Base-by-base conservation (phyloP, 2,329 filamentous ascomycete species). In the Fusarium concolor region DNA sequence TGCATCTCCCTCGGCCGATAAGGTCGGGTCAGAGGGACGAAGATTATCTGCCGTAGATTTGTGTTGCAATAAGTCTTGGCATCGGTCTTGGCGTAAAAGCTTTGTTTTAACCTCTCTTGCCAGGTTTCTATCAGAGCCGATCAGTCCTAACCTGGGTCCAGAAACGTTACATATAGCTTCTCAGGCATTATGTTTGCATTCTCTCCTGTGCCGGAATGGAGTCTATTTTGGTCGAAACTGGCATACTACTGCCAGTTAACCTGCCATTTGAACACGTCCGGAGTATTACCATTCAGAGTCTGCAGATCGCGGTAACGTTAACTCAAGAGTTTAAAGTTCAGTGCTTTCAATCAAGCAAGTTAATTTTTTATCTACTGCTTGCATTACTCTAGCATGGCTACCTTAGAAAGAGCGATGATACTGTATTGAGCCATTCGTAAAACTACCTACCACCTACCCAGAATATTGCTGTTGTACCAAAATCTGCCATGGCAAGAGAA, bases 101-200 rank as follows among this genome's bases (percentile, higher is more conserved):
- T 64, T 72, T 72, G 69, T 71, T 71, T 71, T 53, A 50, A 71
- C 66, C 50, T 61, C 69, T 57, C 60, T 50, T 42, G 53, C 33
- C 44, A 43, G 39, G 52, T 44, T 68, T 70, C 49, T 44, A 57
- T 45, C 24, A 50, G 66, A 22, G 11, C 43, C 50, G 11, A 45
- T 6, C 24, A 29, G 14, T 20, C 33, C 12, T 31, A n/a, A 5
- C 26, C 29, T 35, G 9, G 15, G n/a, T 18, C 17, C 14, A 22
- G 22, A 24, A 43, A 41, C 47, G 38, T 20, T 12, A 15, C 22
- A 24, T 24, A 24, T 18, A 42, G 24, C 42, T 43, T 51, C 24
- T 15, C 15, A 44, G 26, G 20, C 29, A 31, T 20, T 22, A 43
- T 35, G 33, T n/a, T 35, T 17, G 15, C 12, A n/a, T n/a, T 35